A percentile compares a stretch with the other conserved stretches of the same genome.
These are phyloP conservation scores for Termitomyces sp. DNA, from an alignment of 768 basidiomycete species.

Conservation along the genomic window DNA sequence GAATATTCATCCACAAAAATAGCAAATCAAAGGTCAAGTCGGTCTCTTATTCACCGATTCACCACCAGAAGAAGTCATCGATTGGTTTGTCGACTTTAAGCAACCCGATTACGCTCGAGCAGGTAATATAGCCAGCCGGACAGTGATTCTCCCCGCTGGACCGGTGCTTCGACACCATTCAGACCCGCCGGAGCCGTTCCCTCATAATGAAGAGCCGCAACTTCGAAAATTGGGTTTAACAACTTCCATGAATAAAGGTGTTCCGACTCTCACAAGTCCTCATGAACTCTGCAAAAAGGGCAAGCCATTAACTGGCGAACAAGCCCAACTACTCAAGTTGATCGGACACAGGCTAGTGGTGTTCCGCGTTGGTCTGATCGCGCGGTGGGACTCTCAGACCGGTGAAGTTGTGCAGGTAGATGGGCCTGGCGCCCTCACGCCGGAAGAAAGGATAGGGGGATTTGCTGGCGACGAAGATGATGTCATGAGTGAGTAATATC, in stretches of 20 bases:
- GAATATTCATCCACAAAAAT: constrained; percentile 4
- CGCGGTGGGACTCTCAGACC: constrained; percentile 65
- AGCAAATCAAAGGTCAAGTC: constrained; percentile 95
- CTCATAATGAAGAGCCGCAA: constrained; percentile 97
- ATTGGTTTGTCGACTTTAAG: constrained; percentile 90
- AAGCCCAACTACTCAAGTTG: constrained; percentile 90
- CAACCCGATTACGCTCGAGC: constrained; percentile 89
- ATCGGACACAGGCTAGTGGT: constrained; percentile 85
- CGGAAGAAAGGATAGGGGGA: constrained; percentile 26
- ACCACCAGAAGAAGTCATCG: constrained; percentile 83
- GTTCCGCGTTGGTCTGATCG: constrained; percentile 67
- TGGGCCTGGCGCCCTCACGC: constrained; percentile 29
- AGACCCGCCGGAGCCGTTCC: constrained; percentile 83
- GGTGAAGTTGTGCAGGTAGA: constrained; percentile 62
- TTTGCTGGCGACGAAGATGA: constrained; percentile 24
- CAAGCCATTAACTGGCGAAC: constrained; percentile 73
- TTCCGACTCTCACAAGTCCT: constrained; percentile 75
- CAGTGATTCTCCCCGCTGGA: constrained; percentile 73
- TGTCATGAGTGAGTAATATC: constrained; percentile 46
- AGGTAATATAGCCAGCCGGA: constrained; percentile 73
- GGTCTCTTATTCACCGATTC: constrained; percentile 91
- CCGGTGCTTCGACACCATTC: constrained; percentile 80
- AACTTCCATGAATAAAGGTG: constrained; percentile 81
- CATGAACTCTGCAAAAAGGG: constrained; percentile 85
- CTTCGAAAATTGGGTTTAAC: constrained; percentile 85